These are phyloP conservation scores for Pelargonium myrrhifolium DNA, from an alignment of 441 rosid species.

Conservation along the genomic window DNA sequence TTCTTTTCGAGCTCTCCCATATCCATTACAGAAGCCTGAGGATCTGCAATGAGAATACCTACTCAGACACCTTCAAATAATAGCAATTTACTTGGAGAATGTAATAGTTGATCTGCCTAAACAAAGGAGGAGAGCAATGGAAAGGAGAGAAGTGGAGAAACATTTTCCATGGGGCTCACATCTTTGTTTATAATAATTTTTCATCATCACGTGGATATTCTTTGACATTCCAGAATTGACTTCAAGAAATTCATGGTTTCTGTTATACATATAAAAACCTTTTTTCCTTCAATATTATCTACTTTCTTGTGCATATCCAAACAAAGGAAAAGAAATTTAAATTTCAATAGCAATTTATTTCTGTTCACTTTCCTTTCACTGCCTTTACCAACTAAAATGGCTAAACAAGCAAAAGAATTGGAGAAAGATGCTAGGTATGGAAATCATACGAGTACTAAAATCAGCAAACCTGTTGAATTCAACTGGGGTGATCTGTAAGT, in stretches of 20 bases:
- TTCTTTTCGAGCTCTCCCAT: constrained; percentile 44
- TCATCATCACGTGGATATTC: neutral
- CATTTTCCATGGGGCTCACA: neutral
- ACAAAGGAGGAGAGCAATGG: neutral
- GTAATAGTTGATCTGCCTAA: neutral
- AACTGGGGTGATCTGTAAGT: constrained; percentile 42
- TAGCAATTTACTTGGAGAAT: neutral
- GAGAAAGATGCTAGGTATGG: neutral
- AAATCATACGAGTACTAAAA: neutral
- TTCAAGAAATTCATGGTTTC: neutral
- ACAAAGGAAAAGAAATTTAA: neutral
- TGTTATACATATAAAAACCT: neutral
- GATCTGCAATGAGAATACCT: constrained; percentile 32
- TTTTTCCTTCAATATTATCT: neutral
- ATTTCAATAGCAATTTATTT: neutral
- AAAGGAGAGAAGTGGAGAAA: neutral
- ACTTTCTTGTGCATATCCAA: neutral
- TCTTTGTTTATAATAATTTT: neutral
- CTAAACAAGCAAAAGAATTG: neutral
- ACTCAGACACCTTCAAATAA: constrained; percentile 10
- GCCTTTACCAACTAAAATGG: neutral
- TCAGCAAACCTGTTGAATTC: constrained; percentile 34
- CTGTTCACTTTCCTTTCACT: neutral
- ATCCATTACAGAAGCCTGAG: constrained; percentile 40
- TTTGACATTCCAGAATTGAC: neutral